These are phyloP conservation scores for Phytopythium montanum DNA, from an alignment of 352 stramenopile genomes.

Conservation along the genomic window DNA sequence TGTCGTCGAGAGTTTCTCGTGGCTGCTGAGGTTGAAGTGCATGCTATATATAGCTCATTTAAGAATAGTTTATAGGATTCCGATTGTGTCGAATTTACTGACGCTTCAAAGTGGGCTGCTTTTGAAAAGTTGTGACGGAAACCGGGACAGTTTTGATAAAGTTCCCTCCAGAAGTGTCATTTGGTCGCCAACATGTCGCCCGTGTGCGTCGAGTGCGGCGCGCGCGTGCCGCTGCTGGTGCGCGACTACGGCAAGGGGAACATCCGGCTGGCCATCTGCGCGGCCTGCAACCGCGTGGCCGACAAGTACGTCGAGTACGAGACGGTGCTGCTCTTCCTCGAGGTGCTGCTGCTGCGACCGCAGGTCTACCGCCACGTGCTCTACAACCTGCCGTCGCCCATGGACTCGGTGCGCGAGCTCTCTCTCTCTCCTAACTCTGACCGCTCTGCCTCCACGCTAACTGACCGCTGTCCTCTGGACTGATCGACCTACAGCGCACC, in stretches of 20 bases:
- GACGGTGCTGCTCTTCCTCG: conserved; percentile 78
- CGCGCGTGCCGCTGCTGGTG: conserved; percentile 54
- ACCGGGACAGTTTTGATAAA: too few relatives aligned
- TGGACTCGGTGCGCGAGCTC: conserved; percentile 22
- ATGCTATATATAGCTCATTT: too few relatives aligned
- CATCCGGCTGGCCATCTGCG: conserved; percentile 72
- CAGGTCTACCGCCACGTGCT: conserved; percentile 85
- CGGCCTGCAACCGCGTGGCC: conserved; percentile 59
- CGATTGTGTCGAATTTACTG: too few relatives aligned
- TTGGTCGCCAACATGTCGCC: conserved; percentile 7
- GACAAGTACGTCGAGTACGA: conserved; percentile 91
- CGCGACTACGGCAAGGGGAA: conserved; percentile 87
- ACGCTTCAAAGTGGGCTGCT: too few relatives aligned
- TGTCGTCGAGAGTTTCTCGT: too few relatives aligned
- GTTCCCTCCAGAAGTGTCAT: too few relatives aligned
- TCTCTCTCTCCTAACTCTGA: not conserved
- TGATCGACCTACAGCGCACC: conserved; percentile 22
- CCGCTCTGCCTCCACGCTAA: too few relatives aligned
- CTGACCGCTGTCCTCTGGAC: not conserved
- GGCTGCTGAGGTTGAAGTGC: too few relatives aligned
- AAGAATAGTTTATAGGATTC: too few relatives aligned
- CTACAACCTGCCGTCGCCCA: conserved; percentile 62
- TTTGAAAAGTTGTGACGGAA: too few relatives aligned
- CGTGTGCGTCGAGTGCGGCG: conserved; percentile 80
- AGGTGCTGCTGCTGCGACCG: conserved; percentile 82